A percentile compares a stretch with the other conserved stretches of the same genome.
Conservation (phyloP, 2,329 filamentous ascomycete genomes). For the Thyridium curvatum region DNA sequence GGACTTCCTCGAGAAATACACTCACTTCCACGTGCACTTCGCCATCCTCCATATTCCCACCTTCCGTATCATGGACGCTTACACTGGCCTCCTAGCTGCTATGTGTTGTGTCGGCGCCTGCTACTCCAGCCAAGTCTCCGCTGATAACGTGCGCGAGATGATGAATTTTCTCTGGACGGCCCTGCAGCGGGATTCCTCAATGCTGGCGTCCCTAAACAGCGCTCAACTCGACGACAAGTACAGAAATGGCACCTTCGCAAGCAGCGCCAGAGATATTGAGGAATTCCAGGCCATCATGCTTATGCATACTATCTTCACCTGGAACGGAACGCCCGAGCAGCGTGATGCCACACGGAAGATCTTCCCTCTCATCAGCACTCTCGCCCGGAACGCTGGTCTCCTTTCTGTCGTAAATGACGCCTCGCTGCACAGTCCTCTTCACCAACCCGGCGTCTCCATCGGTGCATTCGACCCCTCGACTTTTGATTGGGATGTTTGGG, state of each 20-base stretch:
- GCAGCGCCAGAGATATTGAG: constrained; percentile 43
- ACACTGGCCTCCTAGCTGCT: constrained; percentile 59
- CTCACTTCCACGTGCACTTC: constrained; percentile 68
- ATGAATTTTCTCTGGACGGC: constrained; percentile 57
- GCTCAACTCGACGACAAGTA: constrained; percentile 28
- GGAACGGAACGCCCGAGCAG: constrained; percentile 64
- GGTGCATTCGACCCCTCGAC: constrained; percentile 39
- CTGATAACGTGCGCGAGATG: constrained; percentile 58
- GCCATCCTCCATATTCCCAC: constrained; percentile 66
- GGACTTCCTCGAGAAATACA: constrained; percentile 65
- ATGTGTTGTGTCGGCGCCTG: constrained; percentile 72
- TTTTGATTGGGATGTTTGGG: constrained; percentile 63
- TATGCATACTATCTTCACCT: constrained; percentile 55
- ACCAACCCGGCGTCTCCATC: constrained; percentile 45
- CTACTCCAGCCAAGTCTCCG: constrained; percentile 58
- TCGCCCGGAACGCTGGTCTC: constrained; percentile 52
- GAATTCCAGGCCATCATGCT: constrained; percentile 63
- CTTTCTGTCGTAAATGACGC: constrained; percentile 44
- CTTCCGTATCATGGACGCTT: constrained; percentile 59
- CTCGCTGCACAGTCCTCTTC: constrained; percentile 50
- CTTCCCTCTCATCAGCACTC: constrained; percentile 48
- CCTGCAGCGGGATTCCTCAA: constrained; percentile 47
- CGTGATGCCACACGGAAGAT: constrained; percentile 55
- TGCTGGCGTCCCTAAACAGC: constrained; percentile 39
- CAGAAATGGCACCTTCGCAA: constrained; percentile 26